Percentiles rank a stretch among this genome's conserved stretches.
phyloP scores from a whole-genome alignment of 192 early-diverging fungal genomes.

The Entomortierella chlamydospora region DNA sequence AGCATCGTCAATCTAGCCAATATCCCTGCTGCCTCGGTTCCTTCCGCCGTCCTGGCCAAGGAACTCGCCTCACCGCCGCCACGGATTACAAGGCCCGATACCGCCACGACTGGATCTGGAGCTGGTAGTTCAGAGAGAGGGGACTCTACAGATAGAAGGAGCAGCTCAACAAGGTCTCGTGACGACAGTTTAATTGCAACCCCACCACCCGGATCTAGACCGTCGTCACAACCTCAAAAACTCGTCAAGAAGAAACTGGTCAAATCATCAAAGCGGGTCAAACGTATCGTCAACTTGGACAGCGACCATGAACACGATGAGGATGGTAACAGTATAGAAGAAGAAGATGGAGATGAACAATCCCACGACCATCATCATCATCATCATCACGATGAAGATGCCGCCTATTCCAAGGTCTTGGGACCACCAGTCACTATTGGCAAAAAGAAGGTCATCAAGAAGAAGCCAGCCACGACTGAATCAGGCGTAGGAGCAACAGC shows the following conservation, averaged over 20 bases:
- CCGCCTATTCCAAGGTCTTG: constrained; percentile 3
- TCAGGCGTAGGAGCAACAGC: constrained; percentile 7
- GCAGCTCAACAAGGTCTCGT: neutral
- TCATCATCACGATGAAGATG: constrained; percentile 5
- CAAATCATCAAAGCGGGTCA: constrained; percentile 24
- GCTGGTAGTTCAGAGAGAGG: too few relatives aligned
- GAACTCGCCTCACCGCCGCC: constrained; percentile 3
- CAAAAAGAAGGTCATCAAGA: constrained; percentile 42
- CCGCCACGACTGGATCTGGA: neutral
- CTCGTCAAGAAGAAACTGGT: constrained; percentile 48
- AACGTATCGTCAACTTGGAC: constrained; percentile 46
- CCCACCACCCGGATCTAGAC: constrained; percentile 8
- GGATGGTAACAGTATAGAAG: neutral
- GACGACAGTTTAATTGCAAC: constrained; percentile 2
- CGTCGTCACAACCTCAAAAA: neutral
- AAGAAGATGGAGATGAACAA: too few relatives aligned
- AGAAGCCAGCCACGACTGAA: neutral
- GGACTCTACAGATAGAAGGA: too few relatives aligned
- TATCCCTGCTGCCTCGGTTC: constrained; percentile 32
- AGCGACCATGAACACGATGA: constrained; percentile 32
- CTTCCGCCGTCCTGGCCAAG: constrained; percentile 14
- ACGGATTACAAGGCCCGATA: neutral
- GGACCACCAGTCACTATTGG: constrained; percentile 16
- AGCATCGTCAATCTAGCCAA: constrained; percentile 34
- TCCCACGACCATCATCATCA: too few relatives aligned